Evolutionary conservation across 2,329 filamentous ascomycete species (phyloP), one percentile per base, ranked within the genome.

Genomic region (Arachnomyces sp.): DNA sequence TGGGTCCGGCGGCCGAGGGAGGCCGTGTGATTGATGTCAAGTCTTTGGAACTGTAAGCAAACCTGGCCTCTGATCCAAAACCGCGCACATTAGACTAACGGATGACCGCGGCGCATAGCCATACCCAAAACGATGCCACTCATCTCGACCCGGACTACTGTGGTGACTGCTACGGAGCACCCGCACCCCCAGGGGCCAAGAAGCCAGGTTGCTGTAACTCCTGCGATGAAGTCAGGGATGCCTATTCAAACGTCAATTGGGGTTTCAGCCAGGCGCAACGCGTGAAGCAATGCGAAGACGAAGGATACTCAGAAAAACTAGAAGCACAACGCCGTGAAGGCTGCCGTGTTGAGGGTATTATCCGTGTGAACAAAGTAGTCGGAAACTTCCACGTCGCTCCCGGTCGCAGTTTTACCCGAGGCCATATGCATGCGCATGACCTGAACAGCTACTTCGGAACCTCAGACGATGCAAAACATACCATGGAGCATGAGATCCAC

Each of bases 351-450:
- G 88, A 95, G 63, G 92, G 92, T 44, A 79, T 80, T 30, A 77
- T 98, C 52, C 85, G 86, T 35, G 93, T 98, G 51, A 98, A 98
- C 75, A 98, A 98, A 69, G 92, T 98, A 17, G 77, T 98, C 40
- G 92, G 92, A 42, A 98, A 98, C 71, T 98, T 98, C 75, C 92
- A 98, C 66, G 84, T 98, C 54, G 92, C 93, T 1, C 92, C 92
- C 1, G 92, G 92, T 54, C 86, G 90, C 66, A 90, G 84, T 62
- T 96, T 96, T 75, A 94, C 84, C 64, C 94, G 86, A 57, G 88
- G 87, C 51, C 94, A 95, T 69, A 84, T 96, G 78, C 92, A 98
- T 67, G 86, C 95, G 14, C 92, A 98, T 69, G 93, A 98, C 59
- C 73, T 98, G 48, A 88, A 95, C 65, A 94, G 92, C 71, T 98